phyloP scores from a whole-genome alignment of 225 moss, liverwort and hornwort species.

The Physcomitrium patens region DNA sequence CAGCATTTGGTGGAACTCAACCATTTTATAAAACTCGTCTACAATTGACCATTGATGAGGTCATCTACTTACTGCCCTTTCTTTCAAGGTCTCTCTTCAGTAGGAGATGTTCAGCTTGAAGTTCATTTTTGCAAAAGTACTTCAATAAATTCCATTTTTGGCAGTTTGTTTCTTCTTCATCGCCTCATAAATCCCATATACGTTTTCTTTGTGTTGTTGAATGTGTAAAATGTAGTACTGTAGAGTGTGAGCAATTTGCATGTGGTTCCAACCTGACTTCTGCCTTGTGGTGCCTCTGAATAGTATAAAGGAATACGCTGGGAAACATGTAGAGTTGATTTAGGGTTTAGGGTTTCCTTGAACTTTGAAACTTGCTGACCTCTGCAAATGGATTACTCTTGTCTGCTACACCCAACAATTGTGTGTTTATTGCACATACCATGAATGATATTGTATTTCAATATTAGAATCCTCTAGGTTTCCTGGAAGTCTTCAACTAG shows the following conservation, averaged over 20 bases:
- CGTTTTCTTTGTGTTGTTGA: not conserved
- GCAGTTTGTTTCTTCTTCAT: not conserved
- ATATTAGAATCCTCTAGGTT: not conserved
- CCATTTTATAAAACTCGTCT: constrained; percentile 15
- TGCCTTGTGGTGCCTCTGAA: too few species aligned
- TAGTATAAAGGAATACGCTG: too few species aligned
- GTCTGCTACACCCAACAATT: not conserved
- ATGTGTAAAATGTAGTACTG: not conserved
- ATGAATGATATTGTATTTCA: constrained; percentile 6
- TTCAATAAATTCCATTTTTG: not conserved
- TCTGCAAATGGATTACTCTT: too few species aligned
- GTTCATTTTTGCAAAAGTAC: constrained; percentile 19
- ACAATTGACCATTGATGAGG: constrained; percentile 19
- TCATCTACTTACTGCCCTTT: constrained; percentile 27
- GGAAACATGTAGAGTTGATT: not conserved
- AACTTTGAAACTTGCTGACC: not conserved
- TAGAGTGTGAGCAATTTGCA: not conserved
- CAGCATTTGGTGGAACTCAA: constrained; percentile 31
- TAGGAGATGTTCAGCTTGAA: constrained; percentile 18
- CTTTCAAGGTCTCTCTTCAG: not conserved
- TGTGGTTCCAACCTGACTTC: not conserved
- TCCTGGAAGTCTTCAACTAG: not conserved
- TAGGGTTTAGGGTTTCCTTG: constrained; percentile 17
- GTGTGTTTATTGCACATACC: not conserved
- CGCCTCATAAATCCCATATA: not conserved